Evolutionary conservation across 257 asterid species (phyloP), one percentile per base, ranked within the genome.

Genomic region (Avicennia marina): DNA sequence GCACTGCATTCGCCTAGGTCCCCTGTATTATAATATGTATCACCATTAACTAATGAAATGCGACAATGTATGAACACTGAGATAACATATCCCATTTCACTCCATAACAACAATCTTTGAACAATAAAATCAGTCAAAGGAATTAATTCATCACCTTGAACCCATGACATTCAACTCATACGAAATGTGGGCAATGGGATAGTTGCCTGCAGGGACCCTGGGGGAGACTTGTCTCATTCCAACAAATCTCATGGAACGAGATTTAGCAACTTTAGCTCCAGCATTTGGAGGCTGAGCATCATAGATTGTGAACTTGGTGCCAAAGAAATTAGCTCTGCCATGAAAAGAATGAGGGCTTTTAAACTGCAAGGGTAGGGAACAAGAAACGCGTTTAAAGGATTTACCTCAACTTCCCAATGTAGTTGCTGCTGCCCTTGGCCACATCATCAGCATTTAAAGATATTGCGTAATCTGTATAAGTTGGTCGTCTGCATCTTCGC

Each of bases 1-100:
- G 46, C 97, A 93, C 40, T 83, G 89, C 98, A 93, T 89, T 70
- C 98, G 84, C 76, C 98, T 82, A 1, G 98, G 98, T 8, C 98
- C 98, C 89, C 98, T 93, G 90, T 67, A 90, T 82, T n/a, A n/a
- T n/a, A n/a, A n/a, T n/a, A n/a, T n/a, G n/a, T n/a, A n/a, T n/a
- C n/a, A n/a, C n/a, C n/a, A n/a, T n/a, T n/a, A n/a, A n/a, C n/a
- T n/a, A n/a, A n/a, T n/a, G n/a, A n/a, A n/a, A n/a, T n/a, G n/a
- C n/a, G n/a, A n/a, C n/a, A n/a, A n/a, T n/a, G n/a, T n/a, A n/a
- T n/a, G n/a, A n/a, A n/a, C n/a, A n/a, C n/a, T n/a, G n/a, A n/a
- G n/a, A n/a, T n/a, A n/a, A n/a, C n/a, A n/a, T n/a, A n/a, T n/a
- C n/a, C n/a, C n/a, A n/a, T n/a, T n/a, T n/a, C n/a, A n/a, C n/a